Base-by-base conservation (phyloP, 805 yeast genomes). In the Diddensiella santjacobensis region DNA sequence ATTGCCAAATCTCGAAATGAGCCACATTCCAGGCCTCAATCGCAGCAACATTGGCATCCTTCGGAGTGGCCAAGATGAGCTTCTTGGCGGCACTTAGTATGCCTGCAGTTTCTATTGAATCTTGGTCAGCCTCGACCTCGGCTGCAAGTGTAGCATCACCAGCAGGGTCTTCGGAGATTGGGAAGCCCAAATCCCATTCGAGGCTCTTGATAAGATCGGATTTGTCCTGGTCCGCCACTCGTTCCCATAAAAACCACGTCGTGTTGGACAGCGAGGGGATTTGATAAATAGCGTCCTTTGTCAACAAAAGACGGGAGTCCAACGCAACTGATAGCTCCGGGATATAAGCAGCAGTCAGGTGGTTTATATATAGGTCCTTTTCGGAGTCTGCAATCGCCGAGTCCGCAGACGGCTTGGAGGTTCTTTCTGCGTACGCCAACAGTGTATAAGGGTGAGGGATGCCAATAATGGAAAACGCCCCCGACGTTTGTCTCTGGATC, bases 1-100 rank as follows among this genome's bases (percentile, higher is more conserved):
- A 56, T 30, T 26, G 49, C 59, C 61, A 57, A 1, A 51, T 40
- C 48, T 57, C 59, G 5, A 51, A 49, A 38, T 57, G 57, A 11
- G 51, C 54, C 22, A 38, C 36, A 30, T 56, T 52, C 58, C 57
- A 56, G 2, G 47, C 44, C 40, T 56, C 56, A 20, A 56, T 50
- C 0, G 50, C 50, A 6, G 4, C 35, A 3, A 40, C 31, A 3
- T 37, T 22, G 24, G 22, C 24, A 15, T 43, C 47, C 22, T 47
- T 44, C 38, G 18, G 24, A 17, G 44, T 31, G 4, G 30, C 41
- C 15, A 38, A 13, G 8, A 38, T 20, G 5, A 15, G 20, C 41
- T 38, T n/a, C 22, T 20, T 38, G 4, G 41, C 41, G 8, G 20
- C 23, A 5, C 19, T 38, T 20, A 38, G 41, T 4, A 20, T 23